These are phyloP conservation scores for Leishmania gerbilli DNA, from an alignment of 208 protist species.

Conservation along the genomic window DNA sequence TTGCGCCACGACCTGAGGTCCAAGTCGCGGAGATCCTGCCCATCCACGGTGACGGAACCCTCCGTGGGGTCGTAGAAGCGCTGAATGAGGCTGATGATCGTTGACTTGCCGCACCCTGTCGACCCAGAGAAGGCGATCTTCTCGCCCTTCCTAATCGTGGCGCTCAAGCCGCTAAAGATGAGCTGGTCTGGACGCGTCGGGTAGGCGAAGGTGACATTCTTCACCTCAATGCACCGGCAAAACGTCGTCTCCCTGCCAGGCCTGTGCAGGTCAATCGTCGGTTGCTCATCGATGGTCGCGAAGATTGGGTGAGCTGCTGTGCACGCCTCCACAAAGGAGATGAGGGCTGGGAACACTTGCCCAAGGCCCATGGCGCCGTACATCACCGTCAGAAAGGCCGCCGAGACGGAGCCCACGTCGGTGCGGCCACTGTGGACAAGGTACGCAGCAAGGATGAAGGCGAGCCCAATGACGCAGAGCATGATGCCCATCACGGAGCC, in stretches of 20 bases:
- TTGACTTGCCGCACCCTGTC: constrained; percentile 87
- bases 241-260: constrained; percentile 41
- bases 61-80: constrained; percentile 82
- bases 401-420: constrained; percentile 47
- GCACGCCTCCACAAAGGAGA: constrained; percentile 72
- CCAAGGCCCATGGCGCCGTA: constrained; percentile 67
- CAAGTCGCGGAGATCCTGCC: constrained; percentile 56
- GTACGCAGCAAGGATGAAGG: constrained; percentile 68
- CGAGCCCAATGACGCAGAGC: constrained; percentile 48
- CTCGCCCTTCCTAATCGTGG: constrained; percentile 66
- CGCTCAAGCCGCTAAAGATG: constrained; percentile 66
- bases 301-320: constrained; percentile 80
- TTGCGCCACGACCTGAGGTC: constrained; percentile 54
- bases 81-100: constrained; percentile 74
- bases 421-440: constrained; percentile 55
- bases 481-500: constrained; percentile 52
- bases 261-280: constrained; percentile 55
- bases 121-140: constrained; percentile 80
- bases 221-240: constrained; percentile 52
- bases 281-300: constrained; percentile 70
- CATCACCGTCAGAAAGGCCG: constrained; percentile 67
- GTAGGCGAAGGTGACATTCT: constrained; percentile 78
- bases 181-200: constrained; percentile 67
- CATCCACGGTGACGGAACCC: constrained; percentile 73
- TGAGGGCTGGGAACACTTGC: constrained; percentile 52